Evolutionary conservation across 1,284 basidiomycete genomes (phyloP).

Genomic region (Mycocalia duriaeana): DNA sequence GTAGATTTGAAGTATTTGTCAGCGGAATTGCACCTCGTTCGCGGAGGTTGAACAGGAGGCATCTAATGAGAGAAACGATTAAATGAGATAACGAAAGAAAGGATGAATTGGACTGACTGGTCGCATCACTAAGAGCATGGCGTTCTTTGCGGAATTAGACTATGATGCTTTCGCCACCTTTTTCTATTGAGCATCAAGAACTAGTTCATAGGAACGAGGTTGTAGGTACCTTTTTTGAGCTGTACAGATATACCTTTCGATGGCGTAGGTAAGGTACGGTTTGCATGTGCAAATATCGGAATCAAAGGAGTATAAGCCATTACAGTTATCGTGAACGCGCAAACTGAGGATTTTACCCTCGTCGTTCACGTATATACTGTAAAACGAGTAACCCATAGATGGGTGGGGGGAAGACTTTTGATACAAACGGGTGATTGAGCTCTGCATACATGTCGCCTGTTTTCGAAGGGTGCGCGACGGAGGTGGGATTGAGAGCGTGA

Average conservation of each 20-base stretch:
- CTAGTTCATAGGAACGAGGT: not conserved
- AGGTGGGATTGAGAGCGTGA: conserved; percentile 76
- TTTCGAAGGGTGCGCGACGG: conserved; percentile 88
- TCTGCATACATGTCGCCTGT: conserved; percentile 96
- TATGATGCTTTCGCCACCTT: conserved; percentile 88
- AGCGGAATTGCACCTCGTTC: conserved; percentile 90
- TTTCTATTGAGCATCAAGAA: conserved; percentile 21
- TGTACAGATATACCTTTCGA: conserved; percentile 84
- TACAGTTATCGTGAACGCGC: conserved; percentile 93
- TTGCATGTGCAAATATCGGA: conserved; percentile 96
- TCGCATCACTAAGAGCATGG: conserved; percentile 88
- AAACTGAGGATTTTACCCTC: conserved; percentile 84
- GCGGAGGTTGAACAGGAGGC: conserved; percentile 91
- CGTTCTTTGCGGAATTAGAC: conserved; percentile 96
- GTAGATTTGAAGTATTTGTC: conserved; percentile 94
- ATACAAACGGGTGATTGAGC: conserved; percentile 89
- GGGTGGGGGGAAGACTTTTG: conserved; percentile 93
- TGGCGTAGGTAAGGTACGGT: conserved; percentile 89
- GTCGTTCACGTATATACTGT: conserved; percentile 87
- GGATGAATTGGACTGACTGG: no score
- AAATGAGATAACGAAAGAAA: no score
- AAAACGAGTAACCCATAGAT: conserved; percentile 86
- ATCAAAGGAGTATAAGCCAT: conserved; percentile 84
- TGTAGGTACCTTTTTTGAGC: conserved; percentile 60
- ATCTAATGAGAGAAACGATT: conserved; percentile 41